Evolutionary conservation across 2,329 filamentous ascomycete genomes (phyloP), one percentile per base, ranked within the genome.

Genomic region (Xylaria arbuscula): DNA sequence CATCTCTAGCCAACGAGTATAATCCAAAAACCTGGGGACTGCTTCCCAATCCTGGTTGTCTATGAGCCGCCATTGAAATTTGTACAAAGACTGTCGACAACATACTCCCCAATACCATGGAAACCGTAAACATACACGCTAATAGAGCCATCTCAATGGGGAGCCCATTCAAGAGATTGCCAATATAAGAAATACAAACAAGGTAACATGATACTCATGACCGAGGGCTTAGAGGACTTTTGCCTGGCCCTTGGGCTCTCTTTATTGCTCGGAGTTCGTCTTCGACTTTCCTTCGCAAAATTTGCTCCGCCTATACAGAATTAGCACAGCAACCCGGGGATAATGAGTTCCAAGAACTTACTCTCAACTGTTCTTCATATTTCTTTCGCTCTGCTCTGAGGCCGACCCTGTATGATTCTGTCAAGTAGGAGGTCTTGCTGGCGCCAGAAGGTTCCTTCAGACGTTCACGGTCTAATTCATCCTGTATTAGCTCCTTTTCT

Each of bases 341-440:
- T 5, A 15, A 2, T 24, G 22, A 59, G 10, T 36, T 61, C 28
- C 22, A 24, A 34, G 45, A 28, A 76, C 76, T 62, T 76, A 79
- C 78, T 61, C 70, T 78, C 67, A 79, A 59, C 63, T 78, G 77
- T 65, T 79, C 77, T 62, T 78, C 78, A 66, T 78, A 76, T 58
- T 79, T 79, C 76, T 78, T 78, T 62, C 78, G 72, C 69, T 78
- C 77, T 17, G 76, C 73, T 57, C 76, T 74, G 15, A 79, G 70
- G 17, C 76, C 77, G 17, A 72, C 66, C 48, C 77, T 72, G 72
- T 78, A 79, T 8, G 76, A 77, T 40, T 78, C 77, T 48, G 78
- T 79, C 38, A 79, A 68, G 71, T 77, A 77, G 8, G 76, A 75
- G 24, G 76, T 78, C 70, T 73, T 75, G 64, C 64, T 74, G 40